Evolutionary conservation across 805 yeast species (phyloP), one percentile per base, ranked within the genome.

Genomic region (Saccharomyces paradoxus): DNA sequence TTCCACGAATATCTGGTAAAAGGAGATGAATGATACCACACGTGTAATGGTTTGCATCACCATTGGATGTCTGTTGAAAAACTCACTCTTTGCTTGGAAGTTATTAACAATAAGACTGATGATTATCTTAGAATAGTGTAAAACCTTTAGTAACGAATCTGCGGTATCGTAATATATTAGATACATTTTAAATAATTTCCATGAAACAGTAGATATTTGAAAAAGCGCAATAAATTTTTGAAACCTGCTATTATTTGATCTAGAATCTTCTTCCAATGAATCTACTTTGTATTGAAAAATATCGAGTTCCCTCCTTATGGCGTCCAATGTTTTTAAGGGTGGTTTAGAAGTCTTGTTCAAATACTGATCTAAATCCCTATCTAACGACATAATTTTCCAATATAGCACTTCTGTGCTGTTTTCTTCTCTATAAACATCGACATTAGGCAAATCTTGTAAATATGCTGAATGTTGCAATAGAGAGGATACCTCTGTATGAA

Each of bases 321-420:
- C 64, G 26, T 69, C 69, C 26, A 69, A 50, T 4, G 70, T 64
- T 50, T 65, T 66, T 10, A 66, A 46, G 9, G 64, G 66, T 2
- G 71, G 70, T 48, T 61, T 68, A 12, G 57, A 51, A 2, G 53
- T 49, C 22, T 57, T 59, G 4, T 24, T 46, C 22, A 57, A 41
- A 47, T 61, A 63, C 22, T 57, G 60, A 29, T 66, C 64, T n/a
- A 68, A 27, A 52, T 69, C 71, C 50, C 71, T 64, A n/a, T 69
- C 71, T 8, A 69, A 49, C 1, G 71, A 68, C 1, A 62, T 48
- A 0, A 69, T 53, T 46, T 68, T 69, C 72, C 72, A 69, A 37
- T 55, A 58, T 1, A 66, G 50, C 1, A 63, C 55, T 51, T 69
- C 72, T 48, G 64, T 65, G 46, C 56, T 60, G 17, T 63, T 67